phyloP scores from a whole-genome alignment of 2,329 filamentous ascomycete genomes.

The Penicillium frequentans region DNA sequence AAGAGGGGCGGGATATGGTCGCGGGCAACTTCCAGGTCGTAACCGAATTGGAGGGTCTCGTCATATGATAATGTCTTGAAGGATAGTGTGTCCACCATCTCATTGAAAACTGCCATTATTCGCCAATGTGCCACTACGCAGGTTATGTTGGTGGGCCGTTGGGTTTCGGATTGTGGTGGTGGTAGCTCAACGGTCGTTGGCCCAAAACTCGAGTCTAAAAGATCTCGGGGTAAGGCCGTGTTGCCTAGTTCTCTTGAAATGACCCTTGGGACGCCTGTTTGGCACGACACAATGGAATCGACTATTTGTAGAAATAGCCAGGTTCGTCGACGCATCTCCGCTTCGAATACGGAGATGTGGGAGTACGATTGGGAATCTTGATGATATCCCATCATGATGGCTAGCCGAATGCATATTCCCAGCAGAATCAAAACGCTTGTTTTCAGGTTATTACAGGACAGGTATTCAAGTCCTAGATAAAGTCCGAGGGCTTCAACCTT shows the following conservation, averaged over 20 bases:
- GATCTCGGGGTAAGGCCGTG: conserved; percentile 55
- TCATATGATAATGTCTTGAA: not conserved
- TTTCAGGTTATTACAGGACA: conserved; percentile 27
- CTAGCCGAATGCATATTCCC: conserved; percentile 55
- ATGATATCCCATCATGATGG: conserved; percentile 61
- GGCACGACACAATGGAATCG: conserved; percentile 60
- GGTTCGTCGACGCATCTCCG: conserved; percentile 50
- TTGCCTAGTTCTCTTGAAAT: conserved; percentile 58
- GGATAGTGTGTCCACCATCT: conserved; percentile 23
- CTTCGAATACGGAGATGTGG: conserved; percentile 54
- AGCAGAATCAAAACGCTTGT: conserved; percentile 56
- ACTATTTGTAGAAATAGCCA: conserved; percentile 49
- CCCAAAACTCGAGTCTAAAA: conserved; percentile 60
- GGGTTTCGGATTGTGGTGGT: conserved; percentile 49
- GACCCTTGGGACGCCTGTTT: conserved; percentile 62
- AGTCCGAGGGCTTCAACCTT: conserved; percentile 25
- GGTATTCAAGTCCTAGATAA: conserved; percentile 19
- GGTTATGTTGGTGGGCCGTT: conserved; percentile 45
- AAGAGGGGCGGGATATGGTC: not conserved
- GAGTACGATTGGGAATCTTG: conserved; percentile 54
- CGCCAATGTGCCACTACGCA: conserved; percentile 33
- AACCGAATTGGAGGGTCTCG: conserved; percentile 26
- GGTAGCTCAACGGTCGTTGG: conserved; percentile 52
- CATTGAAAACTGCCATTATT: conserved; percentile 29
- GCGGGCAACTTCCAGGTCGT: conserved; percentile 23